phyloP scores from a whole-genome alignment of 1,284 basidiomycete species.

The Austroboletus novae-zelandiae region DNA sequence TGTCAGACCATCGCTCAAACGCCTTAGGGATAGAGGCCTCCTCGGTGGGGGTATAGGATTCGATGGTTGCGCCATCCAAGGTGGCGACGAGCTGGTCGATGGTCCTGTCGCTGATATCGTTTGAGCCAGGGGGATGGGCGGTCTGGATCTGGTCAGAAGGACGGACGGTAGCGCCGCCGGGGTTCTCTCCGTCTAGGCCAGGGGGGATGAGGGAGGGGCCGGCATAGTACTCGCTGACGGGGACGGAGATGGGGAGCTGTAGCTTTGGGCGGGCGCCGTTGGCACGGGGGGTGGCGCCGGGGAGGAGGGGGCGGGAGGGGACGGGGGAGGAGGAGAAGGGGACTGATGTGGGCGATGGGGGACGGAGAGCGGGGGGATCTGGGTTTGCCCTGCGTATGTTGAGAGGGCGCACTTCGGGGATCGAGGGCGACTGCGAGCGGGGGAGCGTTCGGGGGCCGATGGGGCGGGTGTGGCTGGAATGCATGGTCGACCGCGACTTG shows the following conservation, averaged over 20 bases:
- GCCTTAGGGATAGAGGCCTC: conserved; percentile 27
- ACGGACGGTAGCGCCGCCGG: conserved; percentile 55
- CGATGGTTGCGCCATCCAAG: conserved; percentile 27
- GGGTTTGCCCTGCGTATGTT: conserved; percentile 37
- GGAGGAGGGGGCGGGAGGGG: conserved; percentile 30
- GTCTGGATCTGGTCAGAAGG: conserved; percentile 39
- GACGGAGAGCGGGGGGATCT: conserved; percentile 34
- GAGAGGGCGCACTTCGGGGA: conserved; percentile 40
- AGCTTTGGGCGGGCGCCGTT: conserved; percentile 32
- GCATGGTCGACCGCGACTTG: conserved; percentile 33
- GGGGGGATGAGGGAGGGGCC: conserved; percentile 32
- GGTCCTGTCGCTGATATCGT: conserved; percentile 40
- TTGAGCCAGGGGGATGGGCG: conserved; percentile 33
- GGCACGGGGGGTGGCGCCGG: conserved; percentile 23
- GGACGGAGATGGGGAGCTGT: conserved; percentile 28
- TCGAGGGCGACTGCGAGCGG: conserved; percentile 49
- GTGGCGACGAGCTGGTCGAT: conserved; percentile 35
- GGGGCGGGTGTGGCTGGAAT: conserved; percentile 45
- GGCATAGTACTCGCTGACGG: conserved; percentile 31
- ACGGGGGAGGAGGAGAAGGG: conserved; percentile 33
- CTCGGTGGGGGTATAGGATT: conserved; percentile 35
- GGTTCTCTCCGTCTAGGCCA: conserved; percentile 37
- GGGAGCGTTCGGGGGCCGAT: conserved; percentile 52
- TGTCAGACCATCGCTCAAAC: conserved; percentile 57
- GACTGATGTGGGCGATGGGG: conserved; percentile 36